Evolutionary conservation across 257 asterid species (phyloP).

Genomic region (Solanum sparsipilum): DNA sequence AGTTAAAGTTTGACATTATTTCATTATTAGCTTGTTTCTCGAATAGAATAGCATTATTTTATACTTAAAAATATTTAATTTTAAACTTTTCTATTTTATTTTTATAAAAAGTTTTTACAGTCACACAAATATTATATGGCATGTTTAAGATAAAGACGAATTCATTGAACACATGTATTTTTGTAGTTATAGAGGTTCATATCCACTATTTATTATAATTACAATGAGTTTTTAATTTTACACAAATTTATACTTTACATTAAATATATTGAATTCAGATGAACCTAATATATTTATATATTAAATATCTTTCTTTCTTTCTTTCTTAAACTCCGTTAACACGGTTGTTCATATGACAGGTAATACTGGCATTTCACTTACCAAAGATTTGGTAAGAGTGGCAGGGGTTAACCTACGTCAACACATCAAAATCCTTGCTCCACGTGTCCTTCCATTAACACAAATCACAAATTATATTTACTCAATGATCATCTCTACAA

Average conservation of each 20-base stretch:
- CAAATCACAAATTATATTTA: conserved; percentile 27
- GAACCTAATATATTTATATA: rapidly evolving
- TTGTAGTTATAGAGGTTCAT: no score
- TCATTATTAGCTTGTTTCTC: no score
- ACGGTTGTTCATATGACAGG: not conserved
- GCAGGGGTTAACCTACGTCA: conserved; percentile 32
- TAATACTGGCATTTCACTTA: conserved; percentile 34
- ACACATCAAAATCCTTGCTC: conserved; percentile 43
- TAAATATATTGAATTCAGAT: rapidly evolving
- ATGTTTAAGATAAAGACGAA: no score
- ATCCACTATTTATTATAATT: not conserved
- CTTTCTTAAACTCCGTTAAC: no score
- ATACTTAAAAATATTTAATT: no score
- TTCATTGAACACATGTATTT: no score
- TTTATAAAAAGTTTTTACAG: no score
- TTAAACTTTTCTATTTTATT: no score
- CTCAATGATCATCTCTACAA: conserved; percentile 1
- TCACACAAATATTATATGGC: no score
- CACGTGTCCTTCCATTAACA: conserved; percentile 41
- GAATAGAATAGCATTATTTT: no score
- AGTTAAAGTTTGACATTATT: no score
- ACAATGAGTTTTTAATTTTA: not conserved
- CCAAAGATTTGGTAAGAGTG: conserved; percentile 44
- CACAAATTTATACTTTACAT: no score
- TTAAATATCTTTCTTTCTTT: rapidly evolving